Conservation (phyloP, 257 asterid genomes). For the Parsonsia alboflavescens region DNA sequence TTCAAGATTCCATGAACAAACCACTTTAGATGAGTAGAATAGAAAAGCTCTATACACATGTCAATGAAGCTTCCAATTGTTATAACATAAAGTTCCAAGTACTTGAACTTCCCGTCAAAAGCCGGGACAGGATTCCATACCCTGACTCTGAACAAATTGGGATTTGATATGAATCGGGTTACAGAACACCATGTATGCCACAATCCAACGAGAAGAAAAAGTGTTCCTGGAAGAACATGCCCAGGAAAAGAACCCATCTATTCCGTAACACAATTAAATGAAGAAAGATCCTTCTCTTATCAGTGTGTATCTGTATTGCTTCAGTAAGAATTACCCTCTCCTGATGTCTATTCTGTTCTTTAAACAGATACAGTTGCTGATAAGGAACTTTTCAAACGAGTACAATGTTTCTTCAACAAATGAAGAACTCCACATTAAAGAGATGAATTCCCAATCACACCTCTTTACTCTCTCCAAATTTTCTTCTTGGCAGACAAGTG, state of each 20-base stretch:
- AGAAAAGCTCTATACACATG: conserved; percentile 81
- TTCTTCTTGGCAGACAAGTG: background rate
- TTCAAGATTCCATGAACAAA: conserved; percentile 72
- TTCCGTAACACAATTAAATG: conserved; percentile 7
- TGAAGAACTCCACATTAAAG: background rate
- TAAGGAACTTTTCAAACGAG: background rate
- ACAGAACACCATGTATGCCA: conserved; percentile 92
- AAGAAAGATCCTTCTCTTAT: conserved; percentile 10
- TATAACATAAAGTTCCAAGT: conserved; percentile 89
- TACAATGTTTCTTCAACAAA: background rate
- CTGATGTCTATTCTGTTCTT: conserved; percentile 3
- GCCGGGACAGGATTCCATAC: conserved; percentile 92
- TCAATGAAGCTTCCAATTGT: conserved; percentile 76
- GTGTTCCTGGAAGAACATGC: conserved; percentile 89
- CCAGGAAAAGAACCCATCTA: conserved; percentile 91
- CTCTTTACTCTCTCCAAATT: background rate
- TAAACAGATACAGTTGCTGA: conserved; percentile 1
- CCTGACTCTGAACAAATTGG: conserved; percentile 66
- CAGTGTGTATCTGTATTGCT: background rate
- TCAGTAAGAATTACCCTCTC: background rate
- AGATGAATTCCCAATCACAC: background rate
- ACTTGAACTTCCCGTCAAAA: conserved; percentile 58
- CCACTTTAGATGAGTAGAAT: conserved; percentile 81
- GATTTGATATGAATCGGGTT: conserved; percentile 57
- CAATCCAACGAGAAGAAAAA: conserved; percentile 72